phyloP scores from a whole-genome alignment of 805 yeast species.

The Starmerella gropengiesseri region DNA sequence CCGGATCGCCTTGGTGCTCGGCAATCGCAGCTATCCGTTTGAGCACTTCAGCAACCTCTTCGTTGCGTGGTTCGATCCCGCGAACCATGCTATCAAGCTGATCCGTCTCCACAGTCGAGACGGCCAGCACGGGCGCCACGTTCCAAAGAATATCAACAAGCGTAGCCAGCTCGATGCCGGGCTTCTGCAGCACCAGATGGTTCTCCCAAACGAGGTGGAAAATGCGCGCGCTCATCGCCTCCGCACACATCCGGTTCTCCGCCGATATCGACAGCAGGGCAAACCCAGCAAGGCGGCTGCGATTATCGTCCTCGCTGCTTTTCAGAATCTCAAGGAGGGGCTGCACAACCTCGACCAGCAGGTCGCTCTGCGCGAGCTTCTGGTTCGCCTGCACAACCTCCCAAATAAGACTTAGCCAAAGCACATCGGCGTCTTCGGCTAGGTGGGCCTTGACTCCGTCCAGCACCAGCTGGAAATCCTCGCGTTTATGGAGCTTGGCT shows the following conservation, averaged over 20 bases:
- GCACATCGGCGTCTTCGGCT: constrained; percentile 34
- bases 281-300: constrained; percentile 12
- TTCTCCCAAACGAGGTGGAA: constrained; percentile 2
- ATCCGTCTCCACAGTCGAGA: constrained; percentile 4
- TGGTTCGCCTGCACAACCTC: constrained; percentile 67
- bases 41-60: constrained; percentile 1
- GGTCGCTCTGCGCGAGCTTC: constrained; percentile 28
- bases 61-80: constrained; percentile 1
- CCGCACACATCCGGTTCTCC: constrained; percentile 6
- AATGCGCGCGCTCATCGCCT: constrained; percentile 8
- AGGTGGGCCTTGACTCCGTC: constrained; percentile 8
- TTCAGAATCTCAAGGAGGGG: constrained; percentile 13
- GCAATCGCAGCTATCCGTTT: neutral
- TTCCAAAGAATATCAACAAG: constrained; percentile 22
- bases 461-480: constrained; percentile 28
- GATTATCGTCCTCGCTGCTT: neutral
- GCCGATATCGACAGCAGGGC: constrained; percentile 16
- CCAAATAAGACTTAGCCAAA: constrained; percentile 53
- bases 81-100: constrained; percentile 1
- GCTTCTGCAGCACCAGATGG: constrained; percentile 10
- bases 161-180: constrained; percentile 12
- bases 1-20: neutral
- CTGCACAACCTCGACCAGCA: constrained; percentile 34
- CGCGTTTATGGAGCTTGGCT: constrained; percentile 28
- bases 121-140: constrained; percentile 14